These are phyloP conservation scores for Entomophthora muscae DNA, from an alignment of 371 early-diverging fungal species.

Conservation along the genomic window DNA sequence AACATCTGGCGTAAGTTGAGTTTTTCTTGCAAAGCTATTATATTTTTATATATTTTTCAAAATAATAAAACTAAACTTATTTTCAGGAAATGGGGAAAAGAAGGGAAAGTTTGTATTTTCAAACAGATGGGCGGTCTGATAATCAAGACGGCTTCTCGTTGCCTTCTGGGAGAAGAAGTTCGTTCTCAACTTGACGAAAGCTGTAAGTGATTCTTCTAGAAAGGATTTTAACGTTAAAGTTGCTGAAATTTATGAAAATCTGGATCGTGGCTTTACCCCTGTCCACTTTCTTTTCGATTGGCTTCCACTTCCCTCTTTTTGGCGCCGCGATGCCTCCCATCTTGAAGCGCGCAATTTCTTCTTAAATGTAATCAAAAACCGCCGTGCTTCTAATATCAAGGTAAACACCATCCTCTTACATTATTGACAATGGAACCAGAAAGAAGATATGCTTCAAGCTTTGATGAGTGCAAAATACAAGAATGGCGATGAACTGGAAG, in stretches of 20 bases:
- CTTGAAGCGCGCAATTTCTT: slow-evolving; percentile 63
- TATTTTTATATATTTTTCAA: neutral
- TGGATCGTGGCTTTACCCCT: slow-evolving; percentile 88
- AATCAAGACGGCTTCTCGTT: slow-evolving; percentile 86
- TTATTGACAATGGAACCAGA: neutral
- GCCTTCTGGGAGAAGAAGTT: slow-evolving; percentile 87
- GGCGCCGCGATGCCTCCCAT: slow-evolving; percentile 73
- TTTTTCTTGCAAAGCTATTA: neutral
- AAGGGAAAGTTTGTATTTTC: slow-evolving; percentile 32
- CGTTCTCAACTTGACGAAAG: slow-evolving; percentile 59
- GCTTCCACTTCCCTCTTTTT: slow-evolving; percentile 64
- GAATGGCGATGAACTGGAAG: slow-evolving; percentile 56
- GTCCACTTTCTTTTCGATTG: slow-evolving; percentile 81
- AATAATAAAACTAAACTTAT: slow-evolving; percentile 1
- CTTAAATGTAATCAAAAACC: slow-evolving; percentile 56
- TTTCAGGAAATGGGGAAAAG: slow-evolving; percentile 25
- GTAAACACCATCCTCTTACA: slow-evolving; percentile 11
- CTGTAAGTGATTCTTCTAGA: slow-evolving; percentile 14
- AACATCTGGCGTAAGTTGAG: slow-evolving; percentile 37
- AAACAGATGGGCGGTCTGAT: slow-evolving; percentile 74
- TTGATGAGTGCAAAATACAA: slow-evolving; percentile 78
- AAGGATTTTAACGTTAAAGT: slow-evolving; percentile 18
- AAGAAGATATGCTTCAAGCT: slow-evolving; percentile 58
- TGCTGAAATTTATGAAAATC: slow-evolving; percentile 81
- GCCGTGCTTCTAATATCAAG: slow-evolving; percentile 33